A percentile compares a stretch with the other conserved stretches of the same genome.
phyloP scores from a whole-genome alignment of 495 filamentous ascomycete species.

The Aspergillus kassunensis region DNA sequence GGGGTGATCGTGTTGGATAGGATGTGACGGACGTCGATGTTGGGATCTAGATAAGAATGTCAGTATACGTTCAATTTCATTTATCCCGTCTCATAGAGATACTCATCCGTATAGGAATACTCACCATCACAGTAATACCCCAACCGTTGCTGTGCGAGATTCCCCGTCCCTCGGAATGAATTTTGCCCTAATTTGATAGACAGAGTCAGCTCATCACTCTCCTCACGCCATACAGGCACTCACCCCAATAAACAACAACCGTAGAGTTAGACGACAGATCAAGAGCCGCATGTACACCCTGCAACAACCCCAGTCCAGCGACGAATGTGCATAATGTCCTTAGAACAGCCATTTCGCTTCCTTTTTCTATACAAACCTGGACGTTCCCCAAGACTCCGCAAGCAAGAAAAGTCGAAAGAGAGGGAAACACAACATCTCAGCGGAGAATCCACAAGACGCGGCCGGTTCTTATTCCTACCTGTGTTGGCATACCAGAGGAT shows the following conservation, averaged over 20 bases:
- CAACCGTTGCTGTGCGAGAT: constrained; percentile 49
- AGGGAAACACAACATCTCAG: no score
- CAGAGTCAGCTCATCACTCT: neutral
- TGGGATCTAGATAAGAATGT: neutral
- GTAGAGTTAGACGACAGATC: neutral
- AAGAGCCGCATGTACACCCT: neutral
- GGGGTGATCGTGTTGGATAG: neutral
- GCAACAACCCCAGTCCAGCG: neutral
- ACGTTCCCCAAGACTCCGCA: no score
- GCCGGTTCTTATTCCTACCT: no score
- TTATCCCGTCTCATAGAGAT: neutral
- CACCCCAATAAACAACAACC: neutral
- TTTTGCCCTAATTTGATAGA: constrained; percentile 51
- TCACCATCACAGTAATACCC: constrained; percentile 57
- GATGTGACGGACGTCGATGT: constrained; percentile 34
- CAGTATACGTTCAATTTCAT: constrained; percentile 17
- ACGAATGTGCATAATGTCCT: neutral
- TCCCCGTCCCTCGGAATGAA: constrained; percentile 44
- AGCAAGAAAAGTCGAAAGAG: no score
- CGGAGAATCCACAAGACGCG: no score
- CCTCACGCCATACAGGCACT: neutral
- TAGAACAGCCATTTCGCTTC: neutral
- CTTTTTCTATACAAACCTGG: no score
- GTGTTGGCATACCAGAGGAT: no score
- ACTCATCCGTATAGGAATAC: constrained; percentile 12